phyloP scores from a whole-genome alignment of 352 stramenopile genomes.

The Pilasporangium apinafurcum region DNA sequence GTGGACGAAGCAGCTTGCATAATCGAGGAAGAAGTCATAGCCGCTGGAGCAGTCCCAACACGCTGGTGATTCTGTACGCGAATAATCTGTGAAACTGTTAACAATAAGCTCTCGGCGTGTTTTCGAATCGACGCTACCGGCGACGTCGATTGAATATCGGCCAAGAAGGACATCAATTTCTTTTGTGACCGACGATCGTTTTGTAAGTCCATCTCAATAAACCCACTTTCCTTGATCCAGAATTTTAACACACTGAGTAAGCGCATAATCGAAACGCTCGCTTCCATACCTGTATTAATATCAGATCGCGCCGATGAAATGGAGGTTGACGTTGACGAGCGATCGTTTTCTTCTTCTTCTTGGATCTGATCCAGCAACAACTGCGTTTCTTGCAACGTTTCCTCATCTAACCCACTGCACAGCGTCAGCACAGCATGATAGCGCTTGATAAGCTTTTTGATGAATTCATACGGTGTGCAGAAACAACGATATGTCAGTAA shows the following conservation, averaged over 20 bases:
- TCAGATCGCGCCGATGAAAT: slow-evolving; percentile 69
- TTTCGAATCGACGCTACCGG: slow-evolving; percentile 68
- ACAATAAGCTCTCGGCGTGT: slow-evolving; percentile 64
- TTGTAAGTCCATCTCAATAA: slow-evolving; percentile 70
- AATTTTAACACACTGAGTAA: slow-evolving; percentile 83
- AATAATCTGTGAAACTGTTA: slow-evolving; percentile 57
- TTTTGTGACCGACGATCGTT: slow-evolving; percentile 65
- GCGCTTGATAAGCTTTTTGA: slow-evolving; percentile 85
- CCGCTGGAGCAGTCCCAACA: slow-evolving; percentile 3
- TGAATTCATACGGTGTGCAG: slow-evolving; percentile 79
- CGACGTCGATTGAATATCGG: slow-evolving; percentile 71
- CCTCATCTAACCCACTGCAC: slow-evolving; percentile 34
- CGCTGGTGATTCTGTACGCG: slow-evolving; percentile 43
- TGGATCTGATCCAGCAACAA: slow-evolving; percentile 58
- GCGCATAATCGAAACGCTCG: slow-evolving; percentile 84
- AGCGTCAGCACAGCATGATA: slow-evolving; percentile 72
- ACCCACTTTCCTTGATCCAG: slow-evolving; percentile 85
- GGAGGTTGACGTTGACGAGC: slow-evolving; percentile 48
- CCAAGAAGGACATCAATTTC: slow-evolving; percentile 66
- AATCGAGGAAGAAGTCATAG: neutral
- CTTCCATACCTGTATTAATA: slow-evolving; percentile 76
- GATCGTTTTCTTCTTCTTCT: slow-evolving; percentile 50
- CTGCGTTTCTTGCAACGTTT: slow-evolving; percentile 57
- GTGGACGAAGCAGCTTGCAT: too few relatives aligned
- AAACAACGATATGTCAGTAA: slow-evolving; percentile 79